Conservation (phyloP, 2,329 filamentous ascomycete genomes). For the Sclerotinia subarctica region DNA sequence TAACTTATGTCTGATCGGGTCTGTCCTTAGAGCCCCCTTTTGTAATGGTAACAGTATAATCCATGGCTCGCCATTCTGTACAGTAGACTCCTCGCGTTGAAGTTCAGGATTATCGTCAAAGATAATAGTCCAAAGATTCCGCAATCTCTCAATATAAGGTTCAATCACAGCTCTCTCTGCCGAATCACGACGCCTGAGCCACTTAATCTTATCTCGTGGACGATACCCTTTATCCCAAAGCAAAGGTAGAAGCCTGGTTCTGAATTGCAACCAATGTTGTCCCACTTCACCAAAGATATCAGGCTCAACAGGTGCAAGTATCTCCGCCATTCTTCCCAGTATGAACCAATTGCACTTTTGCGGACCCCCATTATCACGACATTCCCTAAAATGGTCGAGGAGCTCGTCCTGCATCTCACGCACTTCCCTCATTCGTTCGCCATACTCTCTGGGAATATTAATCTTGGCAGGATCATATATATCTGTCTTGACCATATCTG, state of each 20-base stretch:
- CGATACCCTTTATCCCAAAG: conserved; percentile 8
- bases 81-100: not conserved
- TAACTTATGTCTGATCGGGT: conserved; percentile 4
- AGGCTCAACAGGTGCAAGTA: conserved; percentile 10
- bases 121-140: not conserved
- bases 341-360: conserved; percentile 2
- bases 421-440: not conserved
- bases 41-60: conserved; percentile 8
- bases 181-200: not conserved
- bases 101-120: not conserved
- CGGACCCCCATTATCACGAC: not conserved
- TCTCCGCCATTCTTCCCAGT: conserved; percentile 14
- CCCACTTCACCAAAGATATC: conserved; percentile 11
- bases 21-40: conserved; percentile 8
- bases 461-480: conserved; percentile 12
- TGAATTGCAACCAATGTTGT: conserved; percentile 8
- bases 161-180: not conserved
- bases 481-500: conserved; percentile 15
- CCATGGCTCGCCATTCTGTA: not conserved
- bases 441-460: conserved; percentile 7
- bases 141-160: not conserved
- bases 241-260: conserved; percentile 2
- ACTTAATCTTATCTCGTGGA: not conserved
- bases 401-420: not conserved
- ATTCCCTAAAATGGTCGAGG: not conserved